Percentiles rank a stretch among this genome's conserved stretches.
phyloP scores from a whole-genome alignment of 345 rosid genomes.

The Alliaria petiolata region DNA sequence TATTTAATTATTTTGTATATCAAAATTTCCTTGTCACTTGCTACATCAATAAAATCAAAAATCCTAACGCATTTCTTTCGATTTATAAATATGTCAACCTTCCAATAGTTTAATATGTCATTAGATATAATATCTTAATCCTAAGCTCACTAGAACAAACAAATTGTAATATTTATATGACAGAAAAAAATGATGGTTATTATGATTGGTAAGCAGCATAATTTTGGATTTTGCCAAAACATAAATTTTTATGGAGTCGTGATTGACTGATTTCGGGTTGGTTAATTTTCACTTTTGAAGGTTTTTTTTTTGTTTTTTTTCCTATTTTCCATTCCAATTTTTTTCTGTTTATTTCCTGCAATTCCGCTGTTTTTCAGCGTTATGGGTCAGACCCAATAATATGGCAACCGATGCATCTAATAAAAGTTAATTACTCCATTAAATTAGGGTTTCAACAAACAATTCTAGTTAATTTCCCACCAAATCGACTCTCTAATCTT shows the following conservation, averaged over 20 bases:
- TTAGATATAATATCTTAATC: background rate
- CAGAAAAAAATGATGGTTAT: background rate
- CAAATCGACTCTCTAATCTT: constrained; percentile 9
- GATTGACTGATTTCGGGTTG: background rate
- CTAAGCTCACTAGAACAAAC: background rate
- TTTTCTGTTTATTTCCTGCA: background rate
- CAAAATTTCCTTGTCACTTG: background rate
- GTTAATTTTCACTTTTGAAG: background rate
- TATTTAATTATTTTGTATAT: background rate
- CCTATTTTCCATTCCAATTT: background rate
- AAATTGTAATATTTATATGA: background rate
- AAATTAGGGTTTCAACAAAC: constrained; percentile 7
- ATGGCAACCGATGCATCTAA: background rate
- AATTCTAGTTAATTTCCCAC: constrained; percentile 34
- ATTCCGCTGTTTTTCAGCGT: background rate
- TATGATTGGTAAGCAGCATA: background rate
- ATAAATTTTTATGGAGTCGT: background rate
- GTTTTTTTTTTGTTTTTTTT: background rate
- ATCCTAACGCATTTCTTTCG: background rate
- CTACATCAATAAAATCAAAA: background rate
- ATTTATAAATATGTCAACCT: background rate
- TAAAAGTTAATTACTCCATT: background rate
- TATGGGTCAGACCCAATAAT: background rate
- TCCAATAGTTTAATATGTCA: background rate
- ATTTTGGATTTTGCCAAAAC: background rate